phyloP scores from a whole-genome alignment of 2,329 filamentous ascomycete species.

The Periconia sp. region DNA sequence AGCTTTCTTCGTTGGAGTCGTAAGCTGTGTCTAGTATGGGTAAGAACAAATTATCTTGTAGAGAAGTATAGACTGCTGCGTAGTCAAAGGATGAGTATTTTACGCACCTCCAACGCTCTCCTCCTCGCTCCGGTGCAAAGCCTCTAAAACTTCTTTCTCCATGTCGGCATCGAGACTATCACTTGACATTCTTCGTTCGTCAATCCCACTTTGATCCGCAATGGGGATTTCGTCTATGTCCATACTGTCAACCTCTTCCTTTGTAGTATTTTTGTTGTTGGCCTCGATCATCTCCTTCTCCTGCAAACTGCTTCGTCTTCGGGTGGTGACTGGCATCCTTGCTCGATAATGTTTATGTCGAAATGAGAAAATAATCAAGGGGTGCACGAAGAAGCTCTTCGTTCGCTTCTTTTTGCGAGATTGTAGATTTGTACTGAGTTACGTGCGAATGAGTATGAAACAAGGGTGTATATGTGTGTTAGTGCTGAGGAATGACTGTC shows the following conservation, averaged over 20 bases:
- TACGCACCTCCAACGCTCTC: slow-evolving; percentile 2
- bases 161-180: not conserved
- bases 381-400: too few relatives aligned
- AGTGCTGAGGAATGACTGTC: not conserved
- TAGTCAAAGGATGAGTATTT: too few relatives aligned
- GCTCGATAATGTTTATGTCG: not conserved
- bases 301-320: slow-evolving; percentile 5
- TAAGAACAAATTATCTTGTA: too few relatives aligned
- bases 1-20: too few relatives aligned
- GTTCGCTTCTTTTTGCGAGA: too few relatives aligned
- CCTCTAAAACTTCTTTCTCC: slow-evolving; percentile 5
- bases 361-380: not conserved
- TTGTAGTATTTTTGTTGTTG: not conserved
- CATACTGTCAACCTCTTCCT: not conserved
- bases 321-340: slow-evolving; percentile 9
- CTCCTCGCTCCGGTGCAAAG: slow-evolving; percentile 4
- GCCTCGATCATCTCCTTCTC: not conserved
- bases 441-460: too few relatives aligned
- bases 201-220: not conserved
- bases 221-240: not conserved
- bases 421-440: too few relatives aligned
- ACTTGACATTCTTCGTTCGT: not conserved
- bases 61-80: too few relatives aligned
- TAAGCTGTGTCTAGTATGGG: too few relatives aligned
- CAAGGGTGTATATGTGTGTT: not conserved